phyloP scores from a whole-genome alignment of 192 early-diverging fungal genomes.

The Backusella parvicylindrica region DNA sequence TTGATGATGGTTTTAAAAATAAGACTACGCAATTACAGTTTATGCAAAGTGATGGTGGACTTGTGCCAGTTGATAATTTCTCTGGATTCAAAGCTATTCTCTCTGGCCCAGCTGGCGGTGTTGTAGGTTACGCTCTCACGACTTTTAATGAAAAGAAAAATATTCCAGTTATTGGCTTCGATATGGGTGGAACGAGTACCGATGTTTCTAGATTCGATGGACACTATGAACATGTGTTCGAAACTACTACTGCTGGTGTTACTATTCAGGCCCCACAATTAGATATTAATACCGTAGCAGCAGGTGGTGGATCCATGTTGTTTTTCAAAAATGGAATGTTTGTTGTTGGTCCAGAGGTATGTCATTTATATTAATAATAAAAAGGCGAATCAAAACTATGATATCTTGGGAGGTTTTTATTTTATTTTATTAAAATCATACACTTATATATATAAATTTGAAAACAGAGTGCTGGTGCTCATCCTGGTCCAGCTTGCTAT shows the following conservation, averaged over 20 bases:
- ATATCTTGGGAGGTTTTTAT: no score
- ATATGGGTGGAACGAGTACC: constrained; percentile 91
- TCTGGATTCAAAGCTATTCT: constrained; percentile 87
- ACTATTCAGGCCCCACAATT: constrained; percentile 95
- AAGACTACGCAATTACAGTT: constrained; percentile 64
- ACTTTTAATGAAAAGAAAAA: constrained; percentile 43
- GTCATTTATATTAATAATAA: background rate
- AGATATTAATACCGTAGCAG: constrained; percentile 95
- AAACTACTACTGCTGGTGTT: constrained; percentile 88
- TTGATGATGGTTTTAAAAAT: constrained; percentile 55
- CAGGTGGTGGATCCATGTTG: constrained; percentile 91
- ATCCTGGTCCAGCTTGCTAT: constrained; percentile 97
- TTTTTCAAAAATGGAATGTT: constrained; percentile 94
- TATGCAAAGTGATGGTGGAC: constrained; percentile 97
- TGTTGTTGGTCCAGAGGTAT: constrained; percentile 83
- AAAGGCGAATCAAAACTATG: background rate
- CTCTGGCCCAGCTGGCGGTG: constrained; percentile 94
- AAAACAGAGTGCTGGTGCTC: constrained; percentile 78
- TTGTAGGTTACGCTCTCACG: constrained; percentile 73
- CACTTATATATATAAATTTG: no score
- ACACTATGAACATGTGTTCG: constrained; percentile 89
- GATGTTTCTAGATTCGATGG: constrained; percentile 94
- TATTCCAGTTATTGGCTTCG: constrained; percentile 87
- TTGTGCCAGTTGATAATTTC: constrained; percentile 83
- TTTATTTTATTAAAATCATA: no score